These are phyloP conservation scores for Asterochloris sp. DNA, from an alignment of 139 green algal species.

Conservation along the genomic window DNA sequence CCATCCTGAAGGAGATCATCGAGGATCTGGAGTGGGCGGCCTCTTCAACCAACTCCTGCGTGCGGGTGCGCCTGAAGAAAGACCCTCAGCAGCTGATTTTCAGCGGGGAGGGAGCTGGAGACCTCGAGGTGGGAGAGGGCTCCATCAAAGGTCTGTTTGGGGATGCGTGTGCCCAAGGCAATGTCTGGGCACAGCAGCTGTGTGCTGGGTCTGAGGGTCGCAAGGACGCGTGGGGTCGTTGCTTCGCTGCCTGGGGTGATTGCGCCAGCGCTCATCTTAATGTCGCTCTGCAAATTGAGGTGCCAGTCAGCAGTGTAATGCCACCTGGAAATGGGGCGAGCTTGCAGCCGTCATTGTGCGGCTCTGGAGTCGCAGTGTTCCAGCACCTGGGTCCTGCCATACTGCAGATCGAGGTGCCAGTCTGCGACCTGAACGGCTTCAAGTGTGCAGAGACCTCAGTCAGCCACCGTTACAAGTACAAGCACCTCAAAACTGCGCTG, in stretches of 20 bases:
- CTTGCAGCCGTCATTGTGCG: too few species aligned
- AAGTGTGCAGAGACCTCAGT: slow-evolving; percentile 6
- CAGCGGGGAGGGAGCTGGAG: slow-evolving; percentile 2
- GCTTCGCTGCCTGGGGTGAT: too few species aligned
- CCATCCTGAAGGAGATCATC: slow-evolving; percentile 16
- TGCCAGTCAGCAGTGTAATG: too few species aligned
- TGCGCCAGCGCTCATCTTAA: too few species aligned
- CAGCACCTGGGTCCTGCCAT: not conserved
- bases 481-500: slow-evolving; percentile 16
- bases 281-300: too few species aligned
- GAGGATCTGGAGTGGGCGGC: slow-evolving; percentile 22
- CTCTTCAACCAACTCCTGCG: not conserved
- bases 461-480: slow-evolving; percentile 20
- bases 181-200: too few species aligned
- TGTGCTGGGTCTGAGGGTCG: too few species aligned
- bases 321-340: too few species aligned
- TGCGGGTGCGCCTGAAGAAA: slow-evolving; percentile 3
- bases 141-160: too few species aligned
- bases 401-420: slow-evolving; percentile 6
- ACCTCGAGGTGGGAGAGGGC: not conserved
- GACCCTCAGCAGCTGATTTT: slow-evolving; percentile 3
- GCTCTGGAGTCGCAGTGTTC: not conserved
- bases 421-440: slow-evolving; percentile 15
- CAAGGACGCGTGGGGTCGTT: too few species aligned
- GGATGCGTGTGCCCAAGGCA: too few species aligned